A percentile compares a stretch with the other conserved stretches of the same genome.
These are phyloP conservation scores for Rubus idaeus DNA, from an alignment of 306 rosid genomes.

Conservation along the genomic window DNA sequence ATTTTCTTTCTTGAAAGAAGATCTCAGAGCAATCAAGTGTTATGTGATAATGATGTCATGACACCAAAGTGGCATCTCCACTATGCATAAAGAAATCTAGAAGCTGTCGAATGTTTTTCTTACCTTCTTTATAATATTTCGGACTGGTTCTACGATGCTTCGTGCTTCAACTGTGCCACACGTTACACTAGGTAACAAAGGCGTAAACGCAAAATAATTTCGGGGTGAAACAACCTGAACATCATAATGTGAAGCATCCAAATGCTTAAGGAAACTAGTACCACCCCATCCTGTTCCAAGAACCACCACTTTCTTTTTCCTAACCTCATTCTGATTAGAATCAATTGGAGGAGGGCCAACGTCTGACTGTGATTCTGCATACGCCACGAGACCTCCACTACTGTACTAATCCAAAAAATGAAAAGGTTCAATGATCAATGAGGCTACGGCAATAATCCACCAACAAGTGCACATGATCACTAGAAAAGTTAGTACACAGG, in stretches of 20 bases:
- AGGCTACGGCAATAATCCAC: no score
- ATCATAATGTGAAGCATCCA: slow-evolving; percentile 78
- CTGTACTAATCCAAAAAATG: slow-evolving; percentile 40
- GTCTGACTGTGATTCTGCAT: slow-evolving; percentile 65
- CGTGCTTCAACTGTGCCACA: slow-evolving; percentile 98
- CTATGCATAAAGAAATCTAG: neutral
- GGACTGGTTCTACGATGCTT: slow-evolving; percentile 87
- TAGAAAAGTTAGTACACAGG: no score
- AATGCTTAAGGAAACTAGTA: slow-evolving; percentile 81
- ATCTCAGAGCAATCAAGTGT: slow-evolving; percentile 15
- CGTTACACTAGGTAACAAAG: slow-evolving; percentile 89
- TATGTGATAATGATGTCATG: neutral
- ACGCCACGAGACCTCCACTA: slow-evolving; percentile 80
- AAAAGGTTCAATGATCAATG: neutral
- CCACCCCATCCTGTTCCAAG: slow-evolving; percentile 99
- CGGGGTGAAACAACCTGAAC: slow-evolving; percentile 88
- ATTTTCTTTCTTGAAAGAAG: neutral
- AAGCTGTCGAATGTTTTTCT: slow-evolving; percentile 19
- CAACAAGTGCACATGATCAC: neutral
- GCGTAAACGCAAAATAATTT: slow-evolving; percentile 93
- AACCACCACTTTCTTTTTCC: slow-evolving; percentile 77
- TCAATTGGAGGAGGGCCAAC: slow-evolving; percentile 33
- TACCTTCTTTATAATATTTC: slow-evolving; percentile 87
- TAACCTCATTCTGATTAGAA: slow-evolving; percentile 24
- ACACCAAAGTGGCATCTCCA: neutral